Percentiles rank a stretch among this genome's conserved stretches.
phyloP scores from a whole-genome alignment of 768 basidiomycete species.

The Exidia glandulosa region DNA sequence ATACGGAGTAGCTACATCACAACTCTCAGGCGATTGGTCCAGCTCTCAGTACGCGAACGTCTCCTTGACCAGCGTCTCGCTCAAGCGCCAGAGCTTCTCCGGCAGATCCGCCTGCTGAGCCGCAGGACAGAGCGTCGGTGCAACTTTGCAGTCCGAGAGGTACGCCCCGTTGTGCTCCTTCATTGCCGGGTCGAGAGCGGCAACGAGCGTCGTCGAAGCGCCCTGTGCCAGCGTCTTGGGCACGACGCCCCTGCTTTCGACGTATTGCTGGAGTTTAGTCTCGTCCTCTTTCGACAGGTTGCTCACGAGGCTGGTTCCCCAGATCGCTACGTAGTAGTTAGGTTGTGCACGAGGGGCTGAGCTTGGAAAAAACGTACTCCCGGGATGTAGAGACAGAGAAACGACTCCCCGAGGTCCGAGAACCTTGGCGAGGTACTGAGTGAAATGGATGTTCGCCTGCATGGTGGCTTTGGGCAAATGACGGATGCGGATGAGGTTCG shows the following conservation, averaged over 20 bases:
- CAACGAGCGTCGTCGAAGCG: neutral
- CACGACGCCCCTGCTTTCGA: neutral
- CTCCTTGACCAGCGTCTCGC: neutral
- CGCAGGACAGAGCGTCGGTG: neutral
- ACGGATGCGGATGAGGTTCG: neutral
- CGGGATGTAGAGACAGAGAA: neutral
- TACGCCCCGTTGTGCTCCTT: neutral
- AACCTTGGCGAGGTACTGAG: neutral
- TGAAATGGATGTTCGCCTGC: neutral
- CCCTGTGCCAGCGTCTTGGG: neutral
- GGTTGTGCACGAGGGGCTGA: neutral
- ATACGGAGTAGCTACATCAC: no score
- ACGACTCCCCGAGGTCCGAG: neutral
- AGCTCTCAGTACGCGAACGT: neutral
- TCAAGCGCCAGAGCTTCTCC: neutral
- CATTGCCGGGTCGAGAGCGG: neutral
- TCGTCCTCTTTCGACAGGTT: neutral
- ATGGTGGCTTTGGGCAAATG: neutral
- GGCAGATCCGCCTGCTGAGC: neutral
- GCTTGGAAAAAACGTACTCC: neutral
- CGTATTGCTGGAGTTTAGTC: neutral
- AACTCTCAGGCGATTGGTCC: no score
- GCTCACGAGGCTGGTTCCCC: neutral
- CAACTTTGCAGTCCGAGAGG: neutral
- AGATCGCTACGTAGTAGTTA: neutral